Evolutionary conservation across 164 flowering plant species (phyloP), one percentile per base, ranked within the genome.

Genomic region (Cinnamomum micranthum): DNA sequence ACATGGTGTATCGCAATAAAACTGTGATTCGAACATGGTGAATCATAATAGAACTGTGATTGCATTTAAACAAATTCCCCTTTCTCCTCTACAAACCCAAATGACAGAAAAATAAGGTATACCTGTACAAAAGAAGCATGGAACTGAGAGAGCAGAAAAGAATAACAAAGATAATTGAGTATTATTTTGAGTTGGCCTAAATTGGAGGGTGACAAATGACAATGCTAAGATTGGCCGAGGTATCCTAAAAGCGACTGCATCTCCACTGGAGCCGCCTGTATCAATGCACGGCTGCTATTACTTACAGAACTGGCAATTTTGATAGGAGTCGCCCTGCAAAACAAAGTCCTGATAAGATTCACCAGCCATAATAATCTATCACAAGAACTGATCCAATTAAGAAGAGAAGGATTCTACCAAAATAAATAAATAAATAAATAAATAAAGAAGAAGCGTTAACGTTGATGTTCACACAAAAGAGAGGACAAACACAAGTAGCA

Each of bases 241-340:
- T 25, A 17, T 25, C 35, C 10, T 31, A 17, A 66, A 66, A 15
- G 50, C 35, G 22, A 19, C 69, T 5, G 20, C 41, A 27, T 27
- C 19, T 64, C 25, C 67, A 64, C 9, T 64, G 47, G 22, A 31
- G 41, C 47, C 41, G 19, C 17, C 20, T 66, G 47, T 31, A 31
- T 27, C 41, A 27, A 14, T 15, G 69, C 23, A 28, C 6, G 25
- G 4, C 50, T 19, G 25, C 59, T 71, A 50, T 25, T 33, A 25
- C 50, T 69, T 50, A 65, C 25, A 65, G 75, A 27, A 65, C 50
- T 17, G 75, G 70, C 24, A 65, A 67, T 66, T 65, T 73, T 33
- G 70, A 66, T 12, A 73, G 9, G 22, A 73, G 62, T 59, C 24
- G 58, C 41, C 41, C 75, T 73, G 75, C 50, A 65, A 66, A 19